phyloP scores from a whole-genome alignment of 2,329 filamentous ascomycete species.

The Dothistroma septosporum region DNA sequence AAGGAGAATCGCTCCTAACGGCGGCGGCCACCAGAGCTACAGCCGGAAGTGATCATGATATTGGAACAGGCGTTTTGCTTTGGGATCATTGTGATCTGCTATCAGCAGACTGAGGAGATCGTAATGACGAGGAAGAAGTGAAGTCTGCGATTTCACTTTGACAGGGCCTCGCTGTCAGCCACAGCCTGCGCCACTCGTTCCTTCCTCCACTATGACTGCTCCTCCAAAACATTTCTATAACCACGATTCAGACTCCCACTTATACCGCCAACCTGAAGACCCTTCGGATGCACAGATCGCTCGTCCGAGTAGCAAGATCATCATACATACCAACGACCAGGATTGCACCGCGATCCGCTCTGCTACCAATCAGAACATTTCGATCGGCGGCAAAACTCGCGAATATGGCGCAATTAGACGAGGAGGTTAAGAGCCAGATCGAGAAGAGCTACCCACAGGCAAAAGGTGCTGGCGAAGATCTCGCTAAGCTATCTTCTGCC shows the following conservation, averaged over 20 bases:
- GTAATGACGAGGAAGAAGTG: not conserved
- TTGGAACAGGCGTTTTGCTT: not conserved
- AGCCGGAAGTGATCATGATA: not conserved
- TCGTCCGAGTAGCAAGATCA: constrained; percentile 21
- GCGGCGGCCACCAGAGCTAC: not conserved
- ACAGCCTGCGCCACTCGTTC: not conserved
- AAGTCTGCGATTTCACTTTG: not conserved
- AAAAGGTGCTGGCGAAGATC: constrained; percentile 30
- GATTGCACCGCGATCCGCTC: not conserved
- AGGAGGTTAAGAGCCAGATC: constrained; percentile 32
- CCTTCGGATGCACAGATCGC: constrained; percentile 18
- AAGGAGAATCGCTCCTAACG: not conserved
- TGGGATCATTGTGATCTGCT: not conserved
- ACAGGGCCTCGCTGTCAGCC: not conserved
- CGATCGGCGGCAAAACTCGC: constrained; percentile 8
- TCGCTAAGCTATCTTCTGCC: constrained; percentile 34
- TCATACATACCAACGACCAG: not conserved
- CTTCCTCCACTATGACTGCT: not conserved
- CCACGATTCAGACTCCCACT: not conserved
- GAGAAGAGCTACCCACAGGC: constrained; percentile 34
- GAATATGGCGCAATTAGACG: constrained; percentile 34
- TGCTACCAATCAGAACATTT: constrained; percentile 3
- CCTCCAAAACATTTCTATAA: not conserved
- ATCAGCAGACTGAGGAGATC: not conserved
- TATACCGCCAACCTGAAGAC: constrained; percentile 28